A percentile compares a stretch with the other conserved stretches of the same genome.
phyloP scores from a whole-genome alignment of 257 asterid genomes.

The Petrea volubilis region DNA sequence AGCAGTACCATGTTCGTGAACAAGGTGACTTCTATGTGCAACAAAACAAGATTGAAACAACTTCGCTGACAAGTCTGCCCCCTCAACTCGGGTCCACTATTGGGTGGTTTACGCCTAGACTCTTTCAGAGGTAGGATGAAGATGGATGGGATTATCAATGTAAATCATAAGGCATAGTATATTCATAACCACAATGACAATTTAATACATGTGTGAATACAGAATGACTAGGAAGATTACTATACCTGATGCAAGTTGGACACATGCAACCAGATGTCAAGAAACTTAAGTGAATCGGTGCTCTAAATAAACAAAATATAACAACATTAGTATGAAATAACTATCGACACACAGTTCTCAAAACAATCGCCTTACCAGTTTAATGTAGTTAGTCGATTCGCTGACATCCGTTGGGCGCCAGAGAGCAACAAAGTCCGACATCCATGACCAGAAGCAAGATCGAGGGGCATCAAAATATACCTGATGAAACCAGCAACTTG shows the following conservation, averaged over 20 bases:
- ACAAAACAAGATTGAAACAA: not conserved
- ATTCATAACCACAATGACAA: too few relatives aligned
- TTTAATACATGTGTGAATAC: too few relatives aligned
- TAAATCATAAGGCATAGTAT: too few relatives aligned
- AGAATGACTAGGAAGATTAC: not conserved
- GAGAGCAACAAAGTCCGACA: conserved; percentile 1
- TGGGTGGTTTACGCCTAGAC: conserved; percentile 20
- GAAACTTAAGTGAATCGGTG: conserved; percentile 3
- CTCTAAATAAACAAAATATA: not conserved
- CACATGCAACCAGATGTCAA: not conserved
- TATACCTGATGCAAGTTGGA: not conserved
- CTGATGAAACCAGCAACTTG: conserved; percentile 10
- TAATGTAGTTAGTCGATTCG: conserved; percentile 15
- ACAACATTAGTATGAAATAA: conserved; percentile 3
- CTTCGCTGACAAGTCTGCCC: not conserved
- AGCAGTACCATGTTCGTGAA: not conserved
- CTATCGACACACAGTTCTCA: conserved; percentile 16
- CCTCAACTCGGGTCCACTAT: not conserved
- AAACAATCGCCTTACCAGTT: conserved; percentile 9
- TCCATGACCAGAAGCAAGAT: conserved; percentile 12
- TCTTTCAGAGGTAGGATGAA: not conserved
- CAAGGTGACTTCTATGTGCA: not conserved
- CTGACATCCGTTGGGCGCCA: not conserved
- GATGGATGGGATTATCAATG: too few relatives aligned
- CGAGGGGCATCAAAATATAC: conserved; percentile 10